A percentile compares a stretch with the other conserved stretches of the same genome.
Conservation (phyloP, 495 filamentous ascomycete species). For the Lepidopterella palustris region DNA sequence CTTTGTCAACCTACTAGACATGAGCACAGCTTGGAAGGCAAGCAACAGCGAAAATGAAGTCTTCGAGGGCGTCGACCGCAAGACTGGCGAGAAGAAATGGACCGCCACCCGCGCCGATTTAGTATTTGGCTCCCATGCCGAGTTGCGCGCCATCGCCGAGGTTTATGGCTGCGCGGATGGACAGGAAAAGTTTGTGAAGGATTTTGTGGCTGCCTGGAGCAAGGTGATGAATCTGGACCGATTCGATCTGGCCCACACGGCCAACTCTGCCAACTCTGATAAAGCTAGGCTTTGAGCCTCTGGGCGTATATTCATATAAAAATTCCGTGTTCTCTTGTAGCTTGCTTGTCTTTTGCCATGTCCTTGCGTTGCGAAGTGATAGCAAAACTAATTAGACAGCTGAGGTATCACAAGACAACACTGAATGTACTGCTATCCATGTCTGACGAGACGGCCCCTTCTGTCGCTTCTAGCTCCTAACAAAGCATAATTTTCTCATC, state of each 20-base stretch:
- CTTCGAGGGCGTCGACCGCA: constrained; percentile 59
- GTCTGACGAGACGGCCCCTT: too few relatives aligned
- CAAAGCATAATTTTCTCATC: too few relatives aligned
- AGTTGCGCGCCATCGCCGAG: constrained; percentile 63
- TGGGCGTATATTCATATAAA: too few relatives aligned
- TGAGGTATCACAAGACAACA: too few relatives aligned
- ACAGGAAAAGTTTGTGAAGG: constrained; percentile 56
- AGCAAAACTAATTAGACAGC: too few relatives aligned
- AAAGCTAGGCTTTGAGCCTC: neutral
- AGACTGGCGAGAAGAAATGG: constrained; percentile 62
- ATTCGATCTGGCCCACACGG: constrained; percentile 45
- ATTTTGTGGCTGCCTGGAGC: constrained; percentile 63
- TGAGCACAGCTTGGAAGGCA: constrained; percentile 56
- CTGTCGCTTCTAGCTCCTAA: too few relatives aligned
- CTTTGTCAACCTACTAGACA: constrained; percentile 67
- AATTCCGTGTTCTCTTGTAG: too few relatives aligned
- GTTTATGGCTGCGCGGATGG: constrained; percentile 53
- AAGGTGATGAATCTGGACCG: constrained; percentile 69
- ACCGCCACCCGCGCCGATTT: constrained; percentile 61
- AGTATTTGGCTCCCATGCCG: constrained; percentile 62
- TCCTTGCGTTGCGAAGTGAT: too few relatives aligned
- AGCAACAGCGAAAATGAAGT: constrained; percentile 44
- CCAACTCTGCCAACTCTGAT: neutral
- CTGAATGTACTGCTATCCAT: too few relatives aligned
- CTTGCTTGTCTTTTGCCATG: too few relatives aligned